Conservation (phyloP, 225 moss, liverwort and hornwort genomes). For the Bryum argenteum region DNA sequence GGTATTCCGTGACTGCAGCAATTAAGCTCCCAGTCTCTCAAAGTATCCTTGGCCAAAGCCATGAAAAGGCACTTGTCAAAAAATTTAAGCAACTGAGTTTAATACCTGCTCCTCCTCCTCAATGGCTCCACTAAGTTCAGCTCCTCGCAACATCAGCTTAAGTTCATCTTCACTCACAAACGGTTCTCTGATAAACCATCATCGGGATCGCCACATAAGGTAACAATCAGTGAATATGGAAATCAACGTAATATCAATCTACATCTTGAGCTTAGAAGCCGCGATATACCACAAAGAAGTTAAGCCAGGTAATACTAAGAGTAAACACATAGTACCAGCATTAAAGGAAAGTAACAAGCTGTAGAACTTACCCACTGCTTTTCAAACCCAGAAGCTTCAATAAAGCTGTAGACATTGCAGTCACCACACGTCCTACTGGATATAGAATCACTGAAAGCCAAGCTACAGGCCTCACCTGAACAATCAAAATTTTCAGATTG, state of each 20-base stretch:
- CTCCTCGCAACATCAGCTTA: constrained; percentile 96
- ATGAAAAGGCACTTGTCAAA: not conserved
- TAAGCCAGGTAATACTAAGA: not conserved
- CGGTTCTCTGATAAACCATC: constrained; percentile 55
- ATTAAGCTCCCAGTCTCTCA: not conserved
- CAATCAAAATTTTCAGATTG: constrained; percentile 5
- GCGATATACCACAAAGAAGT: not conserved
- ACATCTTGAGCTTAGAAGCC: no score
- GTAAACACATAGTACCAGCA: not conserved
- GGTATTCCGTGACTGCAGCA: not conserved
- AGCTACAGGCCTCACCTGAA: constrained; percentile 93
- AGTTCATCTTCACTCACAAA: constrained; percentile 99
- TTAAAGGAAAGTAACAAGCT: not conserved
- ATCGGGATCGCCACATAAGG: not conserved
- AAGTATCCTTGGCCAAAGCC: not conserved
- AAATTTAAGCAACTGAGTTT: not conserved
- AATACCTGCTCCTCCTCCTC: constrained; percentile 98
- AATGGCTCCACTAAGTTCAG: constrained; percentile 98
- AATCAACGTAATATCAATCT: not conserved
- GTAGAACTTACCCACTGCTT: constrained; percentile 77
- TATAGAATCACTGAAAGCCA: constrained; percentile 93
- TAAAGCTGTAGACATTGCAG: constrained; percentile 80
- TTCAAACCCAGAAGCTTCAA: constrained; percentile 87
- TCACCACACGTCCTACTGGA: constrained; percentile 95
- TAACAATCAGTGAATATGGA: constrained; percentile 3